These are phyloP conservation scores for Paracoccidioides lutzii DNA, from an alignment of 2,329 filamentous ascomycete genomes.

Conservation along the genomic window DNA sequence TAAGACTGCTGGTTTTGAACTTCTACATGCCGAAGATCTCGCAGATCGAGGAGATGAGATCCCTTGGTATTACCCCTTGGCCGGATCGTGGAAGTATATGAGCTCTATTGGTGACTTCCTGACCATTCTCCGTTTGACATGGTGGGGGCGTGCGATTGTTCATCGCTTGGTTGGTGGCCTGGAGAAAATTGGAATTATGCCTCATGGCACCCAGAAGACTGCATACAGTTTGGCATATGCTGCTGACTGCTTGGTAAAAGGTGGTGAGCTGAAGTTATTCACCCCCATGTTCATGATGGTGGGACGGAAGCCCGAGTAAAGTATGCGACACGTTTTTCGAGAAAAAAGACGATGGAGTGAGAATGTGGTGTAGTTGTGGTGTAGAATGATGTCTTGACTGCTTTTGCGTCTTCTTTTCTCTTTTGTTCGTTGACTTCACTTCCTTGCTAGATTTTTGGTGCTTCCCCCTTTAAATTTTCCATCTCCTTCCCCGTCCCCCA, in stretches of 20 bases:
- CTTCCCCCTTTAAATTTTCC: too few relatives aligned
- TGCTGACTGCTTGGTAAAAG: constrained; percentile 74
- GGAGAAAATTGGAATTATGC: constrained; percentile 63
- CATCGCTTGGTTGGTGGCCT: constrained; percentile 66
- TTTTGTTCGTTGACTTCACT: too few relatives aligned
- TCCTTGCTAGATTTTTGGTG: too few relatives aligned
- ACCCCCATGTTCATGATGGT: constrained; percentile 98
- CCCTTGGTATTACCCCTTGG: constrained; percentile 91
- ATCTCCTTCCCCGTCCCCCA: too few relatives aligned
- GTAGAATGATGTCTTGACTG: neutral
- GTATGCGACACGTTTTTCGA: neutral
- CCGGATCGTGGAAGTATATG: constrained; percentile 74
- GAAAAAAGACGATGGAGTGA: neutral
- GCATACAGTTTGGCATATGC: constrained; percentile 74
- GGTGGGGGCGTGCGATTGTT: constrained; percentile 59
- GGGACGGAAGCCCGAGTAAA: constrained; percentile 60
- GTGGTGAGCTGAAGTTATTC: constrained; percentile 81
- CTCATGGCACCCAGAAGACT: constrained; percentile 83
- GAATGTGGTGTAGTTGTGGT: neutral
- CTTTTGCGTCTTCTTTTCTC: neutral
- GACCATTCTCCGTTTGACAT: constrained; percentile 81
- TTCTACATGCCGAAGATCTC: constrained; percentile 75
- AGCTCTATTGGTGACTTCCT: constrained; percentile 66
- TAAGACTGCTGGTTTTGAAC: constrained; percentile 72
- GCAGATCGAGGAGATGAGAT: constrained; percentile 60